Evolutionary conservation across 768 basidiomycete species (phyloP), one percentile per base, ranked within the genome.

Genomic region (Russula earlei): DNA sequence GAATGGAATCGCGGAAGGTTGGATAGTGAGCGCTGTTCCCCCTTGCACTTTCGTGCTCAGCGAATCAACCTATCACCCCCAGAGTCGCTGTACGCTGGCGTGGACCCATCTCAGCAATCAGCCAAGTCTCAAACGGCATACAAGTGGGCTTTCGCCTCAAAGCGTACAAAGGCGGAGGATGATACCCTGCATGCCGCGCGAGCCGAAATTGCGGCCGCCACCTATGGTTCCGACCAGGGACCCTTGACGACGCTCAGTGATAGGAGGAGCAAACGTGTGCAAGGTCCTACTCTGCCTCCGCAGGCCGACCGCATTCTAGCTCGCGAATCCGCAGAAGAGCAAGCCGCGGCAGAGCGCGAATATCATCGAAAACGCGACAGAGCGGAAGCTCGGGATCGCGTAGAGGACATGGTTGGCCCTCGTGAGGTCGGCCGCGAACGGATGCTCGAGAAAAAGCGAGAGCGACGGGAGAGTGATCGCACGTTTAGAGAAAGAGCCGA

Each of bases 71-170:
- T 4, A 29, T 29, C n/a, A 24, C 29, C 22, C 40, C 15, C 59
- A 82, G 85, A 73, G 55, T 72, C 74, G 1, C 64, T 85, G 5
- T 85, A 91, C 63, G 71, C 77, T 19, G 83, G 83, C 17, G 74
- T 87, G 57, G 80, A 78, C 59, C 72, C 79, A 11, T 73, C 77
- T 2, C 69, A 73, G 3, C 72, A 79, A 33, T 65, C 79, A 7
- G 81, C 87, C 3, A 83, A 81, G 33, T 74, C 79, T 44, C 83
- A 87, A 55, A 94, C 92, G 5, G 81, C 78, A 0, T 92, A 91
- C 70, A 91, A 88, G 71, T 94, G 91, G 91, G 80, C 81, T 0
- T 93, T 94, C 65, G 83, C 85, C 3, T 78, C 81, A 19, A 87
- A 87, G 54, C 65, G 72, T 3, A 79, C 79, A 19, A 73, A 74